Base-by-base conservation (phyloP, 352 stramenopile genomes). In the Pythium grandisporangium region DNA sequence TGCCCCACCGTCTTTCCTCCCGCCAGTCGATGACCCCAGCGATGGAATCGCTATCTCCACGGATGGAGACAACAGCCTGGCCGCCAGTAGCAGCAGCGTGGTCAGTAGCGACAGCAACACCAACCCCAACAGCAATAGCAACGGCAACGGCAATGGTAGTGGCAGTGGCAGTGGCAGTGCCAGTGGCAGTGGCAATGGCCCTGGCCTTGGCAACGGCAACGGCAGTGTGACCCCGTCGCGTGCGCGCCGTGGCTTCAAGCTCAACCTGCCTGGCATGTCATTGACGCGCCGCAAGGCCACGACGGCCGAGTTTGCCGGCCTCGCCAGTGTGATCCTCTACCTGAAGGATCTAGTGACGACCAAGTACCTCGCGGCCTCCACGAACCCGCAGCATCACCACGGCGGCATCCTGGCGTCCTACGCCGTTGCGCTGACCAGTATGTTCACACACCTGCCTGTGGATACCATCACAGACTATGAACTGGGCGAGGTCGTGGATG, bases 341-440 rank as follows among this genome's bases (percentile, higher is more conserved):
- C 73, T 92, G 17, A 90, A 90, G 35, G 81, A 93, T 13, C 61
- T 76, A 30, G 37, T 93, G 16, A 55, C 53, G 20, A 69, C 52
- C 48, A 80, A 82, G 45, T 86, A 82, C 42, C 37, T 88, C 6
- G 68, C 63, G 14, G 35, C 45, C 0, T 32, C 46, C 2, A 35
- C 34, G 2, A 48, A 29, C 30, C 50, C 46, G 2, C 33, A 36
- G 0, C 33, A 51, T 13, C 36, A 55, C 37, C 61, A 87, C 38
- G 80, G 80, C 19, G 78, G 74, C 0, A 75, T 85, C 34, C 57
- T 92, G 10, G 66, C 76, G 2, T 72, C 79, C 3, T 85, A 79
- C 30, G 73, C 78, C 0, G 67, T 93, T 21, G 68, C 78, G 39
- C 39, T 91, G 13, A 77, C 61, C 56, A 83, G 68, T 26, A 82